Evolutionary conservation across 768 basidiomycete genomes (phyloP), one percentile per base, ranked within the genome.

Genomic region (Leccinum subtestaceum): DNA sequence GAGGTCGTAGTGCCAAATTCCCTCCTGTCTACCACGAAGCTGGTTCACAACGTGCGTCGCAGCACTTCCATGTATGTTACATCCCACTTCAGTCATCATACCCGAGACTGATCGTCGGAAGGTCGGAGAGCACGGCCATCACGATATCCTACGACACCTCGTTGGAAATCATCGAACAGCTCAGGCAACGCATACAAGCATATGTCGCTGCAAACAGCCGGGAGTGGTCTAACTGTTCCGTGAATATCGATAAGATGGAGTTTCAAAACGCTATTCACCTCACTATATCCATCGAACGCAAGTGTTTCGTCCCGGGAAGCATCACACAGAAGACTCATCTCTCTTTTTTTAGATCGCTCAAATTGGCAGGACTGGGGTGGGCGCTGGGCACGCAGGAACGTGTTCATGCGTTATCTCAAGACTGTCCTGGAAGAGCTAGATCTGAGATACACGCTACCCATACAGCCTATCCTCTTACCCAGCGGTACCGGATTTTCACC

Each of bases 291-390:
- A 80, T 92, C 69, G 89, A 92, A 72, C 90, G 88, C 83, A 72
- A 71, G 86, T 79, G 21, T 50, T 36, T 19, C 7, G 1, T 43
- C 50, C 11, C 49, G 38, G 36, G 15, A 29, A 32, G 21, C n/a
- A 31, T 53, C 29, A 11, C 5, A 5, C 31, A 31, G 36, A 6
- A 27, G 27, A 23, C 60, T 58, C 21, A 63, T 58, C 25, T 45
- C 46, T 48, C 45, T 19, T 15, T 38, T 52, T 58, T 49, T 57
- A 88, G 87, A 91, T 72, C 84, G 87, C 54, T 80, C 85, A 38
- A 91, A 90, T 67, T 93, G 90, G 91, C 91, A 92, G 68, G 89
- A 92, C 67, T 93, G 90, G 90, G 89, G 88, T 51, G 91, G 83
- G 19, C 78, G 89, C 58, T 91, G 88, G 89, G 77, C 76, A 8